Percentiles rank a stretch among this genome's conserved stretches.
Evolutionary conservation across 2,329 filamentous ascomycete species (phyloP).

Genomic region (Pseudopyricularia javanii): DNA sequence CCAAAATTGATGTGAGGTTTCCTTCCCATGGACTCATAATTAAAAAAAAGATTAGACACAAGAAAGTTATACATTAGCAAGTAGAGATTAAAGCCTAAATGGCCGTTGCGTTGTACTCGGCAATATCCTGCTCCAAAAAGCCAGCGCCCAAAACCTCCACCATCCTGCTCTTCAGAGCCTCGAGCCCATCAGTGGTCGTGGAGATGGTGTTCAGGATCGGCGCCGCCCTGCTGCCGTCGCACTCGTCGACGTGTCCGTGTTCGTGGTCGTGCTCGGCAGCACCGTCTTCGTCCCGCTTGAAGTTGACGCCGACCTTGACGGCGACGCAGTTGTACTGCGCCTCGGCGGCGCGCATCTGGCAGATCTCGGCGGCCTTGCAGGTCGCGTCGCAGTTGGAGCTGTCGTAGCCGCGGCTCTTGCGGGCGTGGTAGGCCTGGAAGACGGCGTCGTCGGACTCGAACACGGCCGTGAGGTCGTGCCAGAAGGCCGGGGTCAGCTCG

Average conservation of each 20-base stretch:
- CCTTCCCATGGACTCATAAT: no score
- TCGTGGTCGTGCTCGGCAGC: background rate
- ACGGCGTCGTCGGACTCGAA: slow-evolving; percentile 21
- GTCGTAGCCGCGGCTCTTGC: slow-evolving; percentile 20
- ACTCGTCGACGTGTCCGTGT: slow-evolving; percentile 1
- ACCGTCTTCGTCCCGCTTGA: background rate
- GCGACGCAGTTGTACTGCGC: slow-evolving; percentile 21
- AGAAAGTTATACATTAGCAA: no score
- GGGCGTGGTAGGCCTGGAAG: slow-evolving; percentile 23
- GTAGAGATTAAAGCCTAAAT: background rate
- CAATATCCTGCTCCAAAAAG: background rate
- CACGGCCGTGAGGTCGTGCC: slow-evolving; percentile 26
- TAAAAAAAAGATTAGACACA: no score
- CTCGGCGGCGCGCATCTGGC: slow-evolving; percentile 21
- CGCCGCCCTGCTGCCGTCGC: background rate
- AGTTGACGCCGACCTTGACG: slow-evolving; percentile 2
- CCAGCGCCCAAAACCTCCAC: background rate
- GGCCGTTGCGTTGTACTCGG: background rate
- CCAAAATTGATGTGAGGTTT: no score
- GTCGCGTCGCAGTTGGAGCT: slow-evolving; percentile 17
- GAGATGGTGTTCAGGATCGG: background rate
- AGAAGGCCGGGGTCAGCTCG: slow-evolving; percentile 35
- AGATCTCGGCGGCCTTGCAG: slow-evolving; percentile 21
- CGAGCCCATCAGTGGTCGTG: background rate
- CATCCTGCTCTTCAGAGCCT: background rate